phyloP scores from a whole-genome alignment of 148 eudicot species.

The Spergularia marina region DNA sequence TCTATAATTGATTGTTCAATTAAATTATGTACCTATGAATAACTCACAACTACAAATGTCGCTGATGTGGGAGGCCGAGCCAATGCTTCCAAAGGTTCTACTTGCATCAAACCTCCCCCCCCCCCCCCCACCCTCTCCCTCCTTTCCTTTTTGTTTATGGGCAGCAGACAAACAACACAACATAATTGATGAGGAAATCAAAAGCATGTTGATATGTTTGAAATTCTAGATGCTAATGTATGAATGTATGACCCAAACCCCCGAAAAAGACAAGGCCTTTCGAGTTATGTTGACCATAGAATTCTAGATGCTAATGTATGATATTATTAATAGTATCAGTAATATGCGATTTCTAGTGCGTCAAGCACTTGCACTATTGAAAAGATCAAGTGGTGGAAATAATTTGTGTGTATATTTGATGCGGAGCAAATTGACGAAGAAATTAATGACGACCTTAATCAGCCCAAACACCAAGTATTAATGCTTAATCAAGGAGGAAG shows the following conservation, averaged over 20 bases:
- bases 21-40: too few relatives aligned
- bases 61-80: too few relatives aligned
- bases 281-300: background rate
- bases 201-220: background rate
- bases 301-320: background rate
- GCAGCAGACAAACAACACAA: background rate
- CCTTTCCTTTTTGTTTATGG: background rate
- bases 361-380: background rate
- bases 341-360: background rate
- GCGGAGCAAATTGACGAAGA: too few relatives aligned
- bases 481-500: too few relatives aligned
- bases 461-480: too few relatives aligned
- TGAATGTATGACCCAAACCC: background rate
- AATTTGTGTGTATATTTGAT: background rate
- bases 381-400: background rate
- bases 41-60: too few relatives aligned
- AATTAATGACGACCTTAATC: too few relatives aligned
- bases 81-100: too few relatives aligned
- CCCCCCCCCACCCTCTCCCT: too few relatives aligned
- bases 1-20: too few relatives aligned
- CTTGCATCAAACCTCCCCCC: too few relatives aligned
- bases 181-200: background rate
- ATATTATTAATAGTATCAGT: background rate
- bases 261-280: background rate
- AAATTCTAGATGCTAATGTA: too few relatives aligned